A percentile compares a stretch with the other conserved stretches of the same genome.
Evolutionary conservation across 176 grass and related monocot species (phyloP).

Genomic region (Oryza meridionalis): DNA sequence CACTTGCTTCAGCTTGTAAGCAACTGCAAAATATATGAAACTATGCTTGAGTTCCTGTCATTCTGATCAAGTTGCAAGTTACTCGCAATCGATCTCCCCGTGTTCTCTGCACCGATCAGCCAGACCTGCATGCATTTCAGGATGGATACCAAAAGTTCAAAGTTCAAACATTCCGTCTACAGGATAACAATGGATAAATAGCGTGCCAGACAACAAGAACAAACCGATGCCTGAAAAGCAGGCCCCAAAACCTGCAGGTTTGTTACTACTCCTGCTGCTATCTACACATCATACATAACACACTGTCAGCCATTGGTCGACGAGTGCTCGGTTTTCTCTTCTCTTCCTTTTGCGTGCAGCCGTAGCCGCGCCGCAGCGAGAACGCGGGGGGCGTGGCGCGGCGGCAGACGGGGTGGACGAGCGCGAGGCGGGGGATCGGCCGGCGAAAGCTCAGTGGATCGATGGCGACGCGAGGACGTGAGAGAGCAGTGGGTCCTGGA

Average conservation of each 20-base stretch:
- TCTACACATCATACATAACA: too few species aligned
- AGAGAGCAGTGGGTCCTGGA: not conserved
- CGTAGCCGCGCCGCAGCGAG: too few species aligned
- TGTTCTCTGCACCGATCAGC: not conserved
- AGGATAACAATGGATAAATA: not conserved
- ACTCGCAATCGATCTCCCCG: not conserved
- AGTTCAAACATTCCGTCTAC: conserved; percentile 40
- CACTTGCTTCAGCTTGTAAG: conserved; percentile 19
- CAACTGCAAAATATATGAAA: not conserved
- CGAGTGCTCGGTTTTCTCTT: too few species aligned
- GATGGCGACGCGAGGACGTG: not conserved
- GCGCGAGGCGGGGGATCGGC: too few species aligned
- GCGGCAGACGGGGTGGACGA: not conserved
- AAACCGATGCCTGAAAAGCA: conserved; percentile 7
- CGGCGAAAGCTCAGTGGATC: not conserved
- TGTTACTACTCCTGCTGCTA: not conserved
- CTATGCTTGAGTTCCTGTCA: too few species aligned
- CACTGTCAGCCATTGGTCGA: too few species aligned
- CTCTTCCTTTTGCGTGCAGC: too few species aligned
- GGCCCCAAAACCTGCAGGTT: conserved; percentile 3
- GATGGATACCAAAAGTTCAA: not conserved
- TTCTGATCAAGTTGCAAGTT: not conserved
- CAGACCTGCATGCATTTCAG: not conserved
- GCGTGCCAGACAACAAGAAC: not conserved
- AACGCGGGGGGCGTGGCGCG: not conserved